phyloP scores from a whole-genome alignment of 2,329 filamentous ascomycete genomes.

The Chaetomiaceae sp. region DNA sequence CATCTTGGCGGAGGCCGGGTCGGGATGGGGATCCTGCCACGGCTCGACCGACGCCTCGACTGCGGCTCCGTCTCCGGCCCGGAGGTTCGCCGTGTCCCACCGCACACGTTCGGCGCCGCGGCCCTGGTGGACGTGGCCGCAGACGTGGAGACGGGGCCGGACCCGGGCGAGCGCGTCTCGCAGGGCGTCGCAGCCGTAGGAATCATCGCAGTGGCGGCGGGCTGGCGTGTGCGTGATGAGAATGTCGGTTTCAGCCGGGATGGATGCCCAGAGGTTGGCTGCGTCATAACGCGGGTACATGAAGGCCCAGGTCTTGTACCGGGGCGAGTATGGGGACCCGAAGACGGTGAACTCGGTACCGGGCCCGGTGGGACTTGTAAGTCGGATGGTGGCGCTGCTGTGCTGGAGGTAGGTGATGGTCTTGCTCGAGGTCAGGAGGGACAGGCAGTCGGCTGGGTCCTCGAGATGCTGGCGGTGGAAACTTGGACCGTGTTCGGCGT shows the following conservation, averaged over 20 bases:
- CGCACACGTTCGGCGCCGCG: conserved; percentile 58
- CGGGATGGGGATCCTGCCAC: conserved; percentile 57
- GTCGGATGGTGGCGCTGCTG: conserved; percentile 45
- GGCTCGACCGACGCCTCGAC: conserved; percentile 39
- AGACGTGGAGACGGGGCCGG: conserved; percentile 60
- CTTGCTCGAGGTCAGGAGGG: conserved; percentile 48
- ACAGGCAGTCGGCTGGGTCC: conserved; percentile 48
- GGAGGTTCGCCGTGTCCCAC: no score
- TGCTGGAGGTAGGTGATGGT: conserved; percentile 63
- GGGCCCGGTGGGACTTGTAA: conserved; percentile 51
- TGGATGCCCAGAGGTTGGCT: conserved; percentile 50
- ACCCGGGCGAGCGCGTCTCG: conserved; percentile 53
- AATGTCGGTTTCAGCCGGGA: conserved; percentile 59
- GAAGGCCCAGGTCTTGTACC: conserved; percentile 60
- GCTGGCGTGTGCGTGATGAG: conserved; percentile 69
- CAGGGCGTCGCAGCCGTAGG: conserved; percentile 57
- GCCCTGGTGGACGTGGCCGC: conserved; percentile 67
- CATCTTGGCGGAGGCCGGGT: conserved; percentile 52
- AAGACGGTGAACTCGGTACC: conserved; percentile 62
- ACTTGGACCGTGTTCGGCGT: conserved; percentile 44
- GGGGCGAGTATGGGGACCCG: conserved; percentile 63
- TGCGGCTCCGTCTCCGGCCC: conserved; percentile 33
- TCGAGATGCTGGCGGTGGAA: conserved; percentile 56
- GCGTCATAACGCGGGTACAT: conserved; percentile 44
- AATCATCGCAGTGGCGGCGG: conserved; percentile 52